Evolutionary conservation across 768 basidiomycete species (phyloP), one percentile per base, ranked within the genome.

Genomic region (Naganishia friedmannii): DNA sequence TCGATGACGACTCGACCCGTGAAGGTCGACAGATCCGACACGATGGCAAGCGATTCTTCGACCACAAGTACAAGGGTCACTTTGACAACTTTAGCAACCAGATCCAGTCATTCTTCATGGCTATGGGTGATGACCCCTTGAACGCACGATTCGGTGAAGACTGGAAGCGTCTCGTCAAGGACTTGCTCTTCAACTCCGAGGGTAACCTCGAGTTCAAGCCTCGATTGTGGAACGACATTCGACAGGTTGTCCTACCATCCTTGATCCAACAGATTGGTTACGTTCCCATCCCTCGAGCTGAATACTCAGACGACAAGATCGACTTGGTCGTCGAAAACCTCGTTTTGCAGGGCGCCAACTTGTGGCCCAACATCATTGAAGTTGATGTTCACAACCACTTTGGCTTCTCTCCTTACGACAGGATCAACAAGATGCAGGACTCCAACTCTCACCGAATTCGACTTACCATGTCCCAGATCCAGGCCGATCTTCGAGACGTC

Each of bases 251-350:
- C 69, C 75, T 95, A 0, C 94, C 95, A 8, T 82, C 85, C 7
- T 80, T 95, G 45, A 87, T 93, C 74, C 85, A 89, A 45, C 85
- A 89, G 83, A 88, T 93, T 73, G 66, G 85, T 45, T 70, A 68
- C 73, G 15, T 71, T 34, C 69, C 57, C 31, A 94, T 98, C 73
- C 95, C 95, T 0, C 89, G 93, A 42, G 87, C 93, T 78, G 94
- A 96, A 81, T 98, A 96, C 83, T 89, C 90, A 42, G 92, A 95
- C 81, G 89, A 92, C 65, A 77, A 84, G 7, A 82, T 94, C 71
- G 94, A 96, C 75, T 85, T 96, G 53, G 91, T 95, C 69, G 87
- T 97, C 72, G 95, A 97, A 84, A 97, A 95, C 80, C 86, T 97
- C 39, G 90, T 90, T 0, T 84, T 94, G 21, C 88, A 90, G 55